Conservation (phyloP, 208 protist genomes). For the Crithidia sp. region DNA sequence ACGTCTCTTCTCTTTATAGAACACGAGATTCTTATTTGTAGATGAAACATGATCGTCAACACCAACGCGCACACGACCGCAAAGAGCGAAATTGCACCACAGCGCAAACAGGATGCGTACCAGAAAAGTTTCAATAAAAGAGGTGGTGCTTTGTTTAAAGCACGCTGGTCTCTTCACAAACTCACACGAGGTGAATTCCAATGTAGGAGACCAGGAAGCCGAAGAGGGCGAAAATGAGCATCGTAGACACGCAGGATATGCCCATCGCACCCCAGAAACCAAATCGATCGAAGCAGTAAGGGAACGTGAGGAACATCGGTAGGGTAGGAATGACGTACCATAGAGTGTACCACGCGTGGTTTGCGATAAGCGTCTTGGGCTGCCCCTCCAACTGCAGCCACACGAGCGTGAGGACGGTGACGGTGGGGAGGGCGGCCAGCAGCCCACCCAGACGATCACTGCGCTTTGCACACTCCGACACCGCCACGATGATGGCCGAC, state of each 20-base stretch:
- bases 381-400: constrained; percentile 43
- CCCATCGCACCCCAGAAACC: constrained; percentile 25
- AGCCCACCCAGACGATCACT: constrained; percentile 42
- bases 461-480: constrained; percentile 39
- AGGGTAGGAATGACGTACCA: constrained; percentile 41
- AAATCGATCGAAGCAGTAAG: constrained; percentile 25
- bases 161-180: too few relatives aligned
- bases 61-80: too few relatives aligned
- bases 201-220: constrained; percentile 9
- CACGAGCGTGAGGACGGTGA: constrained; percentile 33
- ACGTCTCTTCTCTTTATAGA: too few relatives aligned
- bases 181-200: constrained; percentile 23
- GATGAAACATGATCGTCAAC: too few relatives aligned
- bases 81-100: too few relatives aligned
- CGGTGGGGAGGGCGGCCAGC: constrained; percentile 32
- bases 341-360: constrained; percentile 41
- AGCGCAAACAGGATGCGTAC: background rate
- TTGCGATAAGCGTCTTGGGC: constrained; percentile 19
- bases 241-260: constrained; percentile 3
- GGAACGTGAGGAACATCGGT: constrained; percentile 36
- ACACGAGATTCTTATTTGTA: too few relatives aligned
- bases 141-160: background rate
- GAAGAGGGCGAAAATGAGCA: constrained; percentile 17
- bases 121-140: background rate
- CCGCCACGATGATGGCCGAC: constrained; percentile 28